Conservation (phyloP, 768 basidiomycete species). For the Auriscalpium orientale region DNA sequence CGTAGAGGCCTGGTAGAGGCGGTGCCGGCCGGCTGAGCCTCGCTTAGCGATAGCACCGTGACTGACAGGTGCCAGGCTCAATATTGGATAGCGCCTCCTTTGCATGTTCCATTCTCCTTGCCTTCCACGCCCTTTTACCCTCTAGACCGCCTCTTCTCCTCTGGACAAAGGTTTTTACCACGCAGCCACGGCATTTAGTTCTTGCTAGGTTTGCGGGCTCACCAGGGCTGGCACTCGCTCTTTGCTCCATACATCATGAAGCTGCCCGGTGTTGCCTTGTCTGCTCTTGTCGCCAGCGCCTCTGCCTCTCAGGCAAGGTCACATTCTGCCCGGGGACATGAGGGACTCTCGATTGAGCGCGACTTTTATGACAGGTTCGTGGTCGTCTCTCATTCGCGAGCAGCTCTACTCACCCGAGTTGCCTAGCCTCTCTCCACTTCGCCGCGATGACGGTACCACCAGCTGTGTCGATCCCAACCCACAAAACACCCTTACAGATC, state of each 20-base stretch:
- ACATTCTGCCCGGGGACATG: not conserved
- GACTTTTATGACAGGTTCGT: not conserved
- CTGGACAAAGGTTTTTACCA: not conserved
- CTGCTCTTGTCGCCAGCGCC: not conserved
- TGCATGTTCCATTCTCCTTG: too few relatives aligned
- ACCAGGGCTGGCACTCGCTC: not conserved
- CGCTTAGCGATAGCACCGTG: too few relatives aligned
- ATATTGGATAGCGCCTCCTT: too few relatives aligned
- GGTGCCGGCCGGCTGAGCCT: too few relatives aligned
- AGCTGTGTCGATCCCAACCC: slow-evolving; percentile 43
- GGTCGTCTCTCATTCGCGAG: too few relatives aligned
- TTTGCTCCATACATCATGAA: not conserved
- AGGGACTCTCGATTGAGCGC: not conserved
- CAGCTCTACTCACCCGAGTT: too few relatives aligned
- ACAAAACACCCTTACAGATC: slow-evolving; percentile 51
- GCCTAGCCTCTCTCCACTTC: not conserved
- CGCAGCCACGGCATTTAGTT: not conserved
- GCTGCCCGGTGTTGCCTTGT: not conserved
- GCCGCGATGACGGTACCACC: not conserved
- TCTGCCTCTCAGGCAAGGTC: not conserved
- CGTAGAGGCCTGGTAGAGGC: too few relatives aligned
- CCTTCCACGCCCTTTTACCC: not conserved
- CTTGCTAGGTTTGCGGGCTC: not conserved
- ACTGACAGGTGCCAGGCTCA: too few relatives aligned
- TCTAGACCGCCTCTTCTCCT: not conserved